Conservation (phyloP, 2,329 filamentous ascomycete genomes). For the Cytospora mali region DNA sequence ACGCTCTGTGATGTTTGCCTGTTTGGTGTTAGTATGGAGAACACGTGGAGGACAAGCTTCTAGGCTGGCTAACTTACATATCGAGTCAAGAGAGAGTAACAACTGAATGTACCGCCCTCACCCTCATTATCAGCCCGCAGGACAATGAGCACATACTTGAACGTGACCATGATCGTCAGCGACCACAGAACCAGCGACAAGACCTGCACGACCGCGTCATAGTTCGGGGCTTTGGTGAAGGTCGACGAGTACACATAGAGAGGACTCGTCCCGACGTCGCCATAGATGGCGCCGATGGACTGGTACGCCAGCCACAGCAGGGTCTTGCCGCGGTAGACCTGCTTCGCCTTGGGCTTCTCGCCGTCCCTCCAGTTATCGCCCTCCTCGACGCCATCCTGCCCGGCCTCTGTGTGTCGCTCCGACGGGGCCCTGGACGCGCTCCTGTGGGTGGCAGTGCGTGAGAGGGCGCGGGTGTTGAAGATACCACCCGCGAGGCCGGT, state of each 20-base stretch:
- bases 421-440: slow-evolving; percentile 17
- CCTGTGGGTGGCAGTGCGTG: slow-evolving; percentile 21
- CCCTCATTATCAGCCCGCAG: slow-evolving; percentile 68
- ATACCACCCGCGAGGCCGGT: slow-evolving; percentile 29
- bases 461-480: slow-evolving; percentile 29
- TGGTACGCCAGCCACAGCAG: slow-evolving; percentile 57
- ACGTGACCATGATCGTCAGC: slow-evolving; percentile 66
- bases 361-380: slow-evolving; percentile 29
- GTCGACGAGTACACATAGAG: slow-evolving; percentile 71
- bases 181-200: slow-evolving; percentile 70
- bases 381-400: slow-evolving; percentile 29
- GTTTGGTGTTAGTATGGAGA: not conserved
- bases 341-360: slow-evolving; percentile 29
- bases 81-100: slow-evolving; percentile 65
- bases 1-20: slow-evolving; percentile 60
- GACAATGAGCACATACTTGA: slow-evolving; percentile 69
- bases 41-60: fast-evolving
- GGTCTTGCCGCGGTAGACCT: slow-evolving; percentile 30
- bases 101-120: slow-evolving; percentile 68
- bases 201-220: slow-evolving; percentile 61
- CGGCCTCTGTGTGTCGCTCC: slow-evolving; percentile 14
- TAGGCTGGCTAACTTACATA: slow-evolving; percentile 38
- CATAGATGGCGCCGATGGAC: slow-evolving; percentile 68
- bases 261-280: slow-evolving; percentile 52
- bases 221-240: slow-evolving; percentile 56